Evolutionary conservation across 106 monocot species (phyloP).

Genomic region (Allium cepa): DNA sequence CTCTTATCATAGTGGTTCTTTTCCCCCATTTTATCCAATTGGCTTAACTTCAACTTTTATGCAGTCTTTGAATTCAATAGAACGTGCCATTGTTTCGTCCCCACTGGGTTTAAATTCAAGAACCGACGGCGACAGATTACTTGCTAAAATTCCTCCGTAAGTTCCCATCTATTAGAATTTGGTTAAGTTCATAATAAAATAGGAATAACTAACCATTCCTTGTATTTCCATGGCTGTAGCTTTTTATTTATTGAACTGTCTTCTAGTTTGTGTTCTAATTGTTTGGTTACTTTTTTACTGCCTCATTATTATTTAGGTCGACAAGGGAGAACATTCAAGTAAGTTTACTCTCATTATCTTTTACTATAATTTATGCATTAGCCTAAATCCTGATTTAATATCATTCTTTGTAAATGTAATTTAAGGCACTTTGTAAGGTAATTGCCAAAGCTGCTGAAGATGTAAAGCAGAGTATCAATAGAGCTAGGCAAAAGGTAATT

Average conservation of each 20-base stretch:
- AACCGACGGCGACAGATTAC: slow-evolving; percentile 60
- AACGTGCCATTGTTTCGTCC: slow-evolving; percentile 81
- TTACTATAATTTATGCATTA: too few relatives aligned
- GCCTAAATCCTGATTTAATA: too few relatives aligned
- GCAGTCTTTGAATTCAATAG: slow-evolving; percentile 71
- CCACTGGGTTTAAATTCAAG: slow-evolving; percentile 87
- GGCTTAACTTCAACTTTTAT: too few relatives aligned
- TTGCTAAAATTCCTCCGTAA: slow-evolving; percentile 82
- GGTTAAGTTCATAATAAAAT: too few relatives aligned
- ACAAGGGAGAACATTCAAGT: slow-evolving; percentile 92
- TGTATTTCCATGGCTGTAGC: too few relatives aligned
- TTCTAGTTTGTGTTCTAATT: too few relatives aligned
- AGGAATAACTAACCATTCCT: too few relatives aligned
- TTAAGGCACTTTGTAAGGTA: slow-evolving; percentile 83
- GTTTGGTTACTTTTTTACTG: not conserved
- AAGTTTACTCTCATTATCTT: slow-evolving; percentile 7
- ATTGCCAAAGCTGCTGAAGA: slow-evolving; percentile 81
- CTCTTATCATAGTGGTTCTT: too few relatives aligned
- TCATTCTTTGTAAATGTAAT: not conserved
- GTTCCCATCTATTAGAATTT: not conserved
- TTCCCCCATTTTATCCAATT: too few relatives aligned
- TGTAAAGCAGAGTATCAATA: slow-evolving; percentile 91
- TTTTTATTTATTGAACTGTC: too few relatives aligned
- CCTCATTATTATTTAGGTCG: slow-evolving; percentile 28
- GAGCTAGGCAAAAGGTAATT: slow-evolving; percentile 80